These are phyloP conservation scores for Cerioporus squamosus DNA, from an alignment of 1,284 basidiomycete species.

Conservation along the genomic window DNA sequence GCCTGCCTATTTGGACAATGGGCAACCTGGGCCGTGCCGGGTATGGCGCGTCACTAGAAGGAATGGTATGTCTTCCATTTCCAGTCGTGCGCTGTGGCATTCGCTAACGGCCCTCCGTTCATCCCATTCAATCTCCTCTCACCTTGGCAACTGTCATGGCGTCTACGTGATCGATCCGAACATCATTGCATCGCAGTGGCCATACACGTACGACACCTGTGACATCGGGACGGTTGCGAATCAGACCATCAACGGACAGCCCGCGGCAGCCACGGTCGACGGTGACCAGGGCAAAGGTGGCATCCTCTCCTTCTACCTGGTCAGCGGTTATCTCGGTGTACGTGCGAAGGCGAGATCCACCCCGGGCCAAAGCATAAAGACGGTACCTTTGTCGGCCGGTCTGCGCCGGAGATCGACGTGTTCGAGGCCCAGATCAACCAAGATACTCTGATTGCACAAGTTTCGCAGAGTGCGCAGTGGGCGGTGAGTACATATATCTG, in stretches of 20 bases:
- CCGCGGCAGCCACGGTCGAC: constrained; percentile 41
- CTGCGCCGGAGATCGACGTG: constrained; percentile 80
- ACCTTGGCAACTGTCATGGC: not conserved
- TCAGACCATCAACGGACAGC: constrained; percentile 47
- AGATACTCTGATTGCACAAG: constrained; percentile 50
- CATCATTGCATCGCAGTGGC: constrained; percentile 50
- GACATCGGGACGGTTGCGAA: constrained; percentile 69
- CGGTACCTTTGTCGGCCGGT: constrained; percentile 69
- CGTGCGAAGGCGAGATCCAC: constrained; percentile 70
- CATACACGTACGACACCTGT: constrained; percentile 79
- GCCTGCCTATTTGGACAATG: constrained; percentile 65
- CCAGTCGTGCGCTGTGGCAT: not conserved
- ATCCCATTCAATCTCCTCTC: constrained; percentile 7
- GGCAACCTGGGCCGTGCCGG: constrained; percentile 70
- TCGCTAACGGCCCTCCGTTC: not conserved
- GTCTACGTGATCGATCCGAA: not conserved
- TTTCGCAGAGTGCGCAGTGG: constrained; percentile 69
- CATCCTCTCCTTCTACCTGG: constrained; percentile 76
- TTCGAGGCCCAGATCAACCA: constrained; percentile 69
- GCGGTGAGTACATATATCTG: constrained; percentile 43
- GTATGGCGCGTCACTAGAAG: constrained; percentile 67
- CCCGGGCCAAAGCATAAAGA: constrained; percentile 66
- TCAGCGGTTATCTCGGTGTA: constrained; percentile 78
- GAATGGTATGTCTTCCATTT: constrained; percentile 44
- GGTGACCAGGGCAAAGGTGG: constrained; percentile 45